Conservation (phyloP, 495 filamentous ascomycete genomes). For the Emericellopsis terricola region DNA sequence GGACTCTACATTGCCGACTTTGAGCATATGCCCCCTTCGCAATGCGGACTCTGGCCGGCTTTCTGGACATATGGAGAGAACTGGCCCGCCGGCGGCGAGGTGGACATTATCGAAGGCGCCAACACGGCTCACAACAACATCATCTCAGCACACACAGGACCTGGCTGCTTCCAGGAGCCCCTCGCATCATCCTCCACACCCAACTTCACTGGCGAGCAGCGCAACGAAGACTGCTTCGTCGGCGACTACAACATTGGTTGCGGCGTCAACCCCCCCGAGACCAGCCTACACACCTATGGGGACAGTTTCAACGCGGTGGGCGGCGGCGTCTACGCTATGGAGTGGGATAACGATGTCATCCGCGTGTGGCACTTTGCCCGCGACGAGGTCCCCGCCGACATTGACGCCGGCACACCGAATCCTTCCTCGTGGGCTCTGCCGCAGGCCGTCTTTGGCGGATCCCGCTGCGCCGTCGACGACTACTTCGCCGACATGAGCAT, state of each 20-base stretch:
- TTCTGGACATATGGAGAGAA: slow-evolving; percentile 53
- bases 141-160: not conserved
- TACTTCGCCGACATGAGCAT: slow-evolving; percentile 28
- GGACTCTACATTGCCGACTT: slow-evolving; percentile 62
- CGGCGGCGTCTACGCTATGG: slow-evolving; percentile 33
- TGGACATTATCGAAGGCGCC: slow-evolving; percentile 70
- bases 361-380: slow-evolving; percentile 60
- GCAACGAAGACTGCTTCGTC: not conserved
- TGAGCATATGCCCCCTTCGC: slow-evolving; percentile 45
- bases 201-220: not conserved
- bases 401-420: slow-evolving; percentile 40
- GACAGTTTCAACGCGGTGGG: slow-evolving; percentile 2
- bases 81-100: slow-evolving; percentile 69
- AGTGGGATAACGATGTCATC: slow-evolving; percentile 47
- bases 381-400: slow-evolving; percentile 20
- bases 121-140: slow-evolving; percentile 3
- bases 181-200: no score
- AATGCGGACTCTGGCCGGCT: slow-evolving; percentile 44
- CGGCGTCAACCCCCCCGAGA: not conserved
- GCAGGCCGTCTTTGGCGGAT: slow-evolving; percentile 27
- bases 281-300: not conserved
- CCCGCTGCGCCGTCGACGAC: slow-evolving; percentile 21
- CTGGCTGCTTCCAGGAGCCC: not conserved
- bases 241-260: slow-evolving; percentile 1
- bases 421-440: slow-evolving; percentile 49